Conservation (phyloP, 1,284 basidiomycete species). For the Inonotus obliquus region DNA sequence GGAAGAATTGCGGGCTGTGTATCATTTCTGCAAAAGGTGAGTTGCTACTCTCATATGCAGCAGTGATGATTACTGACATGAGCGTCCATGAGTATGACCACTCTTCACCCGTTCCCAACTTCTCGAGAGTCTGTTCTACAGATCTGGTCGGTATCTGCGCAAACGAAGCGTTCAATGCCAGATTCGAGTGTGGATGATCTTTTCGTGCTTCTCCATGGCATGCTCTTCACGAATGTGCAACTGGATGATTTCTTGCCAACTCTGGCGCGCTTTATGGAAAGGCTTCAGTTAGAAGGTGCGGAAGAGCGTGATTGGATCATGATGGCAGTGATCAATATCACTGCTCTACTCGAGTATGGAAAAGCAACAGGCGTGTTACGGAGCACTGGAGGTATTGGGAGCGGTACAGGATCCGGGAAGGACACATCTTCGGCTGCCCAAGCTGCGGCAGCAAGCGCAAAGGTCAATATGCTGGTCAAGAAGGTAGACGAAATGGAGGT, state of each 20-base stretch:
- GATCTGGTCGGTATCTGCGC: conserved; percentile 75
- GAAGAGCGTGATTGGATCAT: conserved; percentile 93
- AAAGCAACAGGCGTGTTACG: conserved; percentile 68
- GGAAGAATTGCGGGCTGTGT: conserved; percentile 83
- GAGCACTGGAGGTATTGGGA: conserved; percentile 44
- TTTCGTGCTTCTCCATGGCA: conserved; percentile 90
- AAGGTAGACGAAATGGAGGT: conserved; percentile 56
- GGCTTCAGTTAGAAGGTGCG: conserved; percentile 73
- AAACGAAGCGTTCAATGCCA: conserved; percentile 66
- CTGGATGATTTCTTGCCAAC: conserved; percentile 86
- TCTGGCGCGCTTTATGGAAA: conserved; percentile 81
- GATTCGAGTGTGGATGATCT: conserved; percentile 79
- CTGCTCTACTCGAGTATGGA: conserved; percentile 85
- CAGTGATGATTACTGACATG: conserved; percentile 13
- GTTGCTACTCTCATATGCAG: conserved; percentile 23
- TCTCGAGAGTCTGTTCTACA: conserved; percentile 85
- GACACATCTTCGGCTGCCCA: conserved; percentile 30
- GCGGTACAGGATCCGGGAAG: conserved; percentile 28
- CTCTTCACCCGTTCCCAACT: conserved; percentile 80
- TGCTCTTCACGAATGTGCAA: conserved; percentile 93
- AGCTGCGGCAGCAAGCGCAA: conserved; percentile 30
- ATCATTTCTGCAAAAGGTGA: conserved; percentile 95
- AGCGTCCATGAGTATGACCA: conserved; percentile 62
- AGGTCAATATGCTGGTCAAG: conserved; percentile 32
- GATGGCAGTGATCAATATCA: conserved; percentile 87